Evolutionary conservation across 2,329 filamentous ascomycete species (phyloP).

Genomic region (Aspergillus flavus): DNA sequence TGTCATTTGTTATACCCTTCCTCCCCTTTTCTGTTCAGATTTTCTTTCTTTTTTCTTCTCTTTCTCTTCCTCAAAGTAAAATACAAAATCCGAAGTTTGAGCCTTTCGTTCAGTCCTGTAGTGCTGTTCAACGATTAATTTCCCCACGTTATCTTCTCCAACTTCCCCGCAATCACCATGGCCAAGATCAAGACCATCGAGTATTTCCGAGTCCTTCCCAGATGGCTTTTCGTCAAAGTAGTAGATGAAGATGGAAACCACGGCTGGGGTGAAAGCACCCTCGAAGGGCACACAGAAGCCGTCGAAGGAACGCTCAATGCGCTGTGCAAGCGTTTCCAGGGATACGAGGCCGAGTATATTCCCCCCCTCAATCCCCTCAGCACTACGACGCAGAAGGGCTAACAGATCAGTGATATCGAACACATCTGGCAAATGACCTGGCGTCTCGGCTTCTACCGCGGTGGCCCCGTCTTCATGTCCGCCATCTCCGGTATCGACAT

Average conservation of each 20-base stretch:
- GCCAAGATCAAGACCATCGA: constrained; percentile 67
- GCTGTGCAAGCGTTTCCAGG: constrained; percentile 63
- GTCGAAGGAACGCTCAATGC: constrained; percentile 74
- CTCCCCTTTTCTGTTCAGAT: background rate
- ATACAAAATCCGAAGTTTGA: background rate
- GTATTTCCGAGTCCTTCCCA: constrained; percentile 73
- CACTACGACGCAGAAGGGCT: background rate
- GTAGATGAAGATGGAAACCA: constrained; percentile 65
- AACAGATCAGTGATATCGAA: constrained; percentile 66
- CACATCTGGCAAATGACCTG: constrained; percentile 78
- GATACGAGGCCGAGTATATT: constrained; percentile 69
- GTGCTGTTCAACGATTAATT: background rate
- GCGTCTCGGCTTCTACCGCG: constrained; percentile 73
- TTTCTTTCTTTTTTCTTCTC: background rate
- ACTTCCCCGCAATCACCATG: constrained; percentile 47
- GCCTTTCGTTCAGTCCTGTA: background rate
- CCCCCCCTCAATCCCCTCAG: background rate
- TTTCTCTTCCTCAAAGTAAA: background rate
- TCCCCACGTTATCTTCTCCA: background rate
- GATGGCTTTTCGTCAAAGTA: constrained; percentile 79
- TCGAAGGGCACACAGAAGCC: constrained; percentile 73
- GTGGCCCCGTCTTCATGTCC: constrained; percentile 79
- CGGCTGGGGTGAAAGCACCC: constrained; percentile 74
- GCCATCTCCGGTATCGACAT: constrained; percentile 78
- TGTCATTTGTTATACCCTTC: background rate